A percentile compares a stretch with the other conserved stretches of the same genome.
Conservation (phyloP, 352 stramenopile species). For the Phytophthora podocarpi region DNA sequence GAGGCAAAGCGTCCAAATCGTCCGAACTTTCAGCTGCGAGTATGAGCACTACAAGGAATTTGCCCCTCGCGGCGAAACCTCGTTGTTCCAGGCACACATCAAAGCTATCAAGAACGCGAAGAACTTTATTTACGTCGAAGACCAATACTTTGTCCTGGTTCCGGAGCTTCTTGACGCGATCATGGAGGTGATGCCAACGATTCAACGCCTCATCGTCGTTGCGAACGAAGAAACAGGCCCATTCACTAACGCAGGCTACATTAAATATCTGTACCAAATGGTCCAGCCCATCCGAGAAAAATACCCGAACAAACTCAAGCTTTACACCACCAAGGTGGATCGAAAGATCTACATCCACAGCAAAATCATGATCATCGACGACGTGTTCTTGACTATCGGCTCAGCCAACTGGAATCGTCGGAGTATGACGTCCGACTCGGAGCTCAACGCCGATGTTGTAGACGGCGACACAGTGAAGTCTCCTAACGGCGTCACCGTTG, state of each 20-base stretch:
- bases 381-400: slow-evolving; percentile 58
- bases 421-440: slow-evolving; percentile 53
- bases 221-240: slow-evolving; percentile 14
- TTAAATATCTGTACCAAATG: slow-evolving; percentile 39
- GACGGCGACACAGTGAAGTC: slow-evolving; percentile 41
- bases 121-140: slow-evolving; percentile 43
- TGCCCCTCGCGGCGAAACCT: slow-evolving; percentile 51
- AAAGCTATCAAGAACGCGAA: slow-evolving; percentile 51
- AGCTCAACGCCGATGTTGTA: slow-evolving; percentile 59
- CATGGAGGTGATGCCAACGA: slow-evolving; percentile 42
- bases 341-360: slow-evolving; percentile 58
- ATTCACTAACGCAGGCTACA: background rate
- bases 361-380: slow-evolving; percentile 58
- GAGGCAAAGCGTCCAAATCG: slow-evolving; percentile 52
- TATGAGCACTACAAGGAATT: slow-evolving; percentile 58
- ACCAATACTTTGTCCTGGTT: slow-evolving; percentile 47
- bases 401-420: slow-evolving; percentile 65
- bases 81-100: slow-evolving; percentile 47
- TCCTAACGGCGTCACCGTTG: slow-evolving; percentile 28
- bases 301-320: slow-evolving; percentile 47
- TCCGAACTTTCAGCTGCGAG: slow-evolving; percentile 64
- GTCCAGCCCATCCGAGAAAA: slow-evolving; percentile 35
- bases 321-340: slow-evolving; percentile 44
- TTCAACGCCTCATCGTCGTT: slow-evolving; percentile 61
- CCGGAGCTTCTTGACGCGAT: slow-evolving; percentile 49